These are phyloP conservation scores for Botrytis porri DNA, from an alignment of 2,329 filamentous ascomycete genomes.

Conservation along the genomic window DNA sequence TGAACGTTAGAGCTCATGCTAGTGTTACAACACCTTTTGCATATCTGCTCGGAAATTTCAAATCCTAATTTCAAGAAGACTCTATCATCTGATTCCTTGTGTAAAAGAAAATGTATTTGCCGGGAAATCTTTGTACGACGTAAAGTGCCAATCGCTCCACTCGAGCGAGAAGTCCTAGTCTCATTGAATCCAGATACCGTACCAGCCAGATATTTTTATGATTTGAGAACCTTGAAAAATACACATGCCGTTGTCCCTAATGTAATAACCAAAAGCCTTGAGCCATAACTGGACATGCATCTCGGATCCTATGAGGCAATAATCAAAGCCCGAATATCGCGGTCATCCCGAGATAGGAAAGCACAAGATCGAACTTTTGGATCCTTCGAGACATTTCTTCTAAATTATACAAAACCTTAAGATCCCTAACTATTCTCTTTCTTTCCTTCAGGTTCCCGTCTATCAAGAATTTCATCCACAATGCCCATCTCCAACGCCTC, in stretches of 20 bases:
- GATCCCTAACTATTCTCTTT: slow-evolving; percentile 20
- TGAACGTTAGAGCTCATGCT: not conserved
- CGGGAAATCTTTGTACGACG: not conserved
- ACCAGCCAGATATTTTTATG: not conserved
- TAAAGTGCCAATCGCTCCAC: not conserved
- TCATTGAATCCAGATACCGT: no score
- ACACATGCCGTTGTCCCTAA: not conserved
- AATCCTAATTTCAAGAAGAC: not conserved
- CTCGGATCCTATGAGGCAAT: not conserved
- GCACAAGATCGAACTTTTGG: not conserved
- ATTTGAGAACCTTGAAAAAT: not conserved
- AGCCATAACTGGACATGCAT: not conserved
- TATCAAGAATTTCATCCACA: slow-evolving; percentile 81
- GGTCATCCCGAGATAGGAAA: rapidly evolving
- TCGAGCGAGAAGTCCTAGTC: not conserved
- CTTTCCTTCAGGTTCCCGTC: slow-evolving; percentile 44
- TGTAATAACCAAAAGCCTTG: not conserved
- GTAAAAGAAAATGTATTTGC: not conserved
- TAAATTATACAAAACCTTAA: not conserved
- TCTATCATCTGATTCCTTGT: not conserved
- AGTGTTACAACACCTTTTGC: not conserved
- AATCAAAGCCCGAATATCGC: not conserved
- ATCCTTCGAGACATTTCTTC: not conserved
- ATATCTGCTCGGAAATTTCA: not conserved
- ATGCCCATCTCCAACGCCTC: slow-evolving; percentile 90